Conservation (phyloP, 305 asterid species). For the Fraxinus angustifolia region DNA sequence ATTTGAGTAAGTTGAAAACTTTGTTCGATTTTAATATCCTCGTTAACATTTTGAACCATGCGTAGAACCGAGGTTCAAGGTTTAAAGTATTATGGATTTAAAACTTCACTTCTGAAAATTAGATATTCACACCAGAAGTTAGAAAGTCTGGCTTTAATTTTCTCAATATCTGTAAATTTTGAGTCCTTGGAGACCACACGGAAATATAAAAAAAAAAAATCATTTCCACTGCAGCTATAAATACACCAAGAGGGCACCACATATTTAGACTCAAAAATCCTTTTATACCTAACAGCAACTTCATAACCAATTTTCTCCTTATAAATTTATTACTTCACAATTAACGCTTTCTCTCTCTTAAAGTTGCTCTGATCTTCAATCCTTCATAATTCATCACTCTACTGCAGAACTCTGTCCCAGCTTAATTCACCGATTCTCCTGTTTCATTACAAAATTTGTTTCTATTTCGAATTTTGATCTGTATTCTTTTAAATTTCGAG, state of each 20-base stretch:
- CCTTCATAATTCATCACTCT: neutral
- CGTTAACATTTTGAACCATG: neutral
- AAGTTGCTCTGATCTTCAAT: conserved; percentile 19
- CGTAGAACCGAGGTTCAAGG: neutral
- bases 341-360: neutral
- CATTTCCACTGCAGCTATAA: conserved; percentile 39
- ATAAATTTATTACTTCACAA: neutral
- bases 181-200: neutral
- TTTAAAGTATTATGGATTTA: no score
- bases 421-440: conserved; percentile 12
- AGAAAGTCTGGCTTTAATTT: neutral
- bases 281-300: conserved; percentile 10
- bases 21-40: no score
- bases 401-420: neutral
- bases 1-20: no score
- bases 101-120: neutral
- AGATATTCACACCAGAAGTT: neutral
- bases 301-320: conserved; percentile 10
- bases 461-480: neutral
- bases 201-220: neutral
- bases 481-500: neutral
- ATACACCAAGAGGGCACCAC: conserved; percentile 29
- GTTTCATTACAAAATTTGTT: neutral
- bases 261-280: conserved; percentile 12
- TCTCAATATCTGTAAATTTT: conserved; percentile 21